Evolutionary conservation across 495 filamentous ascomycete species (phyloP), one percentile per base, ranked within the genome.

Genomic region (Penicillium alfredii): DNA sequence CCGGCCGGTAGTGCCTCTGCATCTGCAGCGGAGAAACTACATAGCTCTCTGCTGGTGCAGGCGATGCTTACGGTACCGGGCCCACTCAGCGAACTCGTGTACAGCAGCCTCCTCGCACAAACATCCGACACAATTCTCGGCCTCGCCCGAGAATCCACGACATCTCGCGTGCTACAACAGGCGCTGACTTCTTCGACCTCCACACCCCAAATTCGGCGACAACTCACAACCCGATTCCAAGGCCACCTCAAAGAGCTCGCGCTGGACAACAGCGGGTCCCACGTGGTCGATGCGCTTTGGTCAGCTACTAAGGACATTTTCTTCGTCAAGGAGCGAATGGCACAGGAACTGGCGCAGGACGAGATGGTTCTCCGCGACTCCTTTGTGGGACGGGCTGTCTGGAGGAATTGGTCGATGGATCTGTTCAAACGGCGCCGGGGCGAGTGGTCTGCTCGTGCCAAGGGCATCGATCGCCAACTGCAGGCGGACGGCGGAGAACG

Each of bases 341-440:
- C 82, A 7, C 69, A 78, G 38, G 80, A 84, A 49, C 54, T 87
- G 6, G 53, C 67, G 1, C 58, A 71, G 30, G 61, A 69, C 38
- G 89, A 95, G 55, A 45, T 68, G 20, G 55, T 69, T 8, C 65
- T 98, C 11, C 73, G 88, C 14, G 81, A 86, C 39, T 81, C 79
- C 0, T 82, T 75, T 45, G 68, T 82, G 15, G 92, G 92, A 3
- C 66, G 88, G 4, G 82, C 80, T 3, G 86, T 94, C 8, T 96
- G 88, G 90, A 69, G 81, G 35, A 86, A 92, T 42, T 98, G 92
- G 93, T 76, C 72, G 35, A 88, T 94, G 65, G 92, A 97, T 60
- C 52, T 89, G 14, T 97, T 81, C 62, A 84, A 82, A 45, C 64
- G 78, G 30, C 67, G 76, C 31, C 61, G 78, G 24, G 68, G 62